Base-by-base conservation (phyloP, 2,329 filamentous ascomycete genomes). In the Sarocladium kiliense region DNA sequence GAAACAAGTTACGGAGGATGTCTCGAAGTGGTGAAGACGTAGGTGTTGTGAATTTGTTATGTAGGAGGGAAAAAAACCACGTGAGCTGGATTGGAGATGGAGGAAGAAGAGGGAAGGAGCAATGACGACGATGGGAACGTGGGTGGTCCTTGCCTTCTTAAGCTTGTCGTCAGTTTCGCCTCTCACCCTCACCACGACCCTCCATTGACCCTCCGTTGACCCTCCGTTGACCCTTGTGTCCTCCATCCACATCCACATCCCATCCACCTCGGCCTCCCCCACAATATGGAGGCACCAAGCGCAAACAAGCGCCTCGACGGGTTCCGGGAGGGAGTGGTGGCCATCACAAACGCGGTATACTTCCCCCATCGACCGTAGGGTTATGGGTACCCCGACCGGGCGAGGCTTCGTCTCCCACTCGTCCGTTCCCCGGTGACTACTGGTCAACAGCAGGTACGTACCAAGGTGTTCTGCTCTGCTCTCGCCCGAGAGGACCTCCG, bases 11-110 rank as follows among this genome's bases (percentile, higher is more conserved):
- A 19, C 21, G 18, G 42, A 26, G 26, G 30, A 39, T n/a, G n/a
- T n/a, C 9, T 39, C 11, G 18, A 18, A 18, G 5, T n/a, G 5
- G 36, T 5, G 18, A 39, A 19, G 53, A 56, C 56, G 57, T 50
- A 58, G 63, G 64, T 63, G 63, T 56, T 54, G n/a, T n/a, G n/a
- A n/a, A n/a, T n/a, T n/a, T n/a, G n/a, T 55, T 50, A 54, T 54
- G 56, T 54, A 59, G 56, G 54, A 59, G 47, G 44, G 57, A 58
- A 21, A 55, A 54, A 47, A 50, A 53, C 50, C 45, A 27, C 49
- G 55, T 42, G 56, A 55, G 60, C 30, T 57, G 50, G 44, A 10
- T 10, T 30, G 47, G 27, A 21, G 23, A 36, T 51, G 47, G 30
- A 54, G 57, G 55, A 34, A 16, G 61, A 62, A 63, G 58, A 60